Percentiles rank a stretch among this genome's conserved stretches.
These are phyloP conservation scores for Aspergillus ellipticus DNA, from an alignment of 495 filamentous ascomycete species.

Conservation along the genomic window DNA sequence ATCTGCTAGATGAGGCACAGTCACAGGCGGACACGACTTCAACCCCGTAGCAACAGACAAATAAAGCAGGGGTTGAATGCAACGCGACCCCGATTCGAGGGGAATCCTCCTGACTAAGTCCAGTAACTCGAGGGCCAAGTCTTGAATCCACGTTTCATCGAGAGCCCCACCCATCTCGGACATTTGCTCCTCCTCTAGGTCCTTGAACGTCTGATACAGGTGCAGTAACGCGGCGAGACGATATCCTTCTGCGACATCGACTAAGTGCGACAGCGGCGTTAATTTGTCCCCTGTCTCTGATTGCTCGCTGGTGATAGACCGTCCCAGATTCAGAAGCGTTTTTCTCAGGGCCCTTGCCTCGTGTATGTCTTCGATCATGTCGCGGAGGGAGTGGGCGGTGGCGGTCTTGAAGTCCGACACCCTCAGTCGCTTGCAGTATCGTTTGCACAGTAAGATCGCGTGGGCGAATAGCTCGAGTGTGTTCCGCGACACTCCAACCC, in stretches of 20 bases:
- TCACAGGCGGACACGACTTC: not conserved
- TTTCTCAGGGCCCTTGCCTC: not conserved
- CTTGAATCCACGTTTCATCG: not conserved
- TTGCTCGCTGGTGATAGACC: not conserved
- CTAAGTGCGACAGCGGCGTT: not conserved
- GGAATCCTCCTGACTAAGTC: not conserved
- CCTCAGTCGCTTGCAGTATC: not conserved
- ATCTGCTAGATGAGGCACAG: not conserved
- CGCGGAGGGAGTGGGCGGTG: not conserved
- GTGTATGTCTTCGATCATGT: not conserved
- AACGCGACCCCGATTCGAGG: not conserved
- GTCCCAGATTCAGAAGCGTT: not conserved
- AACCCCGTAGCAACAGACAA: not conserved
- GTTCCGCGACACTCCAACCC: not conserved
- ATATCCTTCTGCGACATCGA: constrained; percentile 3
- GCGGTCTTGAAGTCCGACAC: not conserved
- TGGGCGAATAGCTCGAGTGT: not conserved
- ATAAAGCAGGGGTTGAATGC: not conserved
- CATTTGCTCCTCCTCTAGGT: not conserved
- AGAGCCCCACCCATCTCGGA: not conserved
- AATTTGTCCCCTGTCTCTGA: not conserved
- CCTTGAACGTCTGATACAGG: constrained; percentile 3
- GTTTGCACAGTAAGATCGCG: not conserved
- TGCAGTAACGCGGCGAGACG: not conserved
- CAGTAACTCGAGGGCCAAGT: not conserved